These are phyloP conservation scores for Perkinsus marinus DNA, from an alignment of 169 alveolate genomes.

Conservation along the genomic window DNA sequence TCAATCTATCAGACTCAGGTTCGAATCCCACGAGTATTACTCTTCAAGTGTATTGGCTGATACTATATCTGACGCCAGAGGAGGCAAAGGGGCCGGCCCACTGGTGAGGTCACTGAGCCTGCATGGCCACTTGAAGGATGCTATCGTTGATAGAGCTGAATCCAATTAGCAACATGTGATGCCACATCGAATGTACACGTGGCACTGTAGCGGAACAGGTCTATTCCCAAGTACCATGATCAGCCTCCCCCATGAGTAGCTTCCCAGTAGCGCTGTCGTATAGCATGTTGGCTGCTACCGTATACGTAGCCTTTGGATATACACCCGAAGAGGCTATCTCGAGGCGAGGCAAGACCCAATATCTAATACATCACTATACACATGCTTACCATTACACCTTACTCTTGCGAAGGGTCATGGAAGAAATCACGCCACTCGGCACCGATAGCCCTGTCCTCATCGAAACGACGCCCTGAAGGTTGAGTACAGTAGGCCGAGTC, in stretches of 20 bases:
- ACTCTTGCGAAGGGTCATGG: not conserved
- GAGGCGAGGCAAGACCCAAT: not conserved
- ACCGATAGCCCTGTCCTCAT: not conserved
- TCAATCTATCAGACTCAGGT: not conserved
- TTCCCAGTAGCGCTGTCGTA: not conserved
- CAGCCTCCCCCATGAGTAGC: not conserved
- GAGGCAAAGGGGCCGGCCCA: not conserved
- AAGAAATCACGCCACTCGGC: not conserved
- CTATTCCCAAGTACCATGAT: too few relatives aligned
- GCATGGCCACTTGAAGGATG: not conserved
- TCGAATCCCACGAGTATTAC: not conserved
- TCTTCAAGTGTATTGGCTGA: not conserved
- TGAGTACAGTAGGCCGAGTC: not conserved
- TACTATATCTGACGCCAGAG: not conserved
- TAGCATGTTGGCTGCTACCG: not conserved
- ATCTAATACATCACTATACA: not conserved
- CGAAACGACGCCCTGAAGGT: not conserved
- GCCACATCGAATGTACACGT: too few relatives aligned
- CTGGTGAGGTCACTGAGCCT: not conserved
- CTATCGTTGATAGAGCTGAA: not conserved
- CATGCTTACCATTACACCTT: not conserved
- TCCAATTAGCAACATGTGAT: not conserved
- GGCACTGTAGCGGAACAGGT: too few relatives aligned
- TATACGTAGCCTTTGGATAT: not conserved
- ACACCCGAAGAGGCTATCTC: not conserved